phyloP scores from a whole-genome alignment of 108 stramenopile genomes.

The Aureococcus anophagefferens region DNA sequence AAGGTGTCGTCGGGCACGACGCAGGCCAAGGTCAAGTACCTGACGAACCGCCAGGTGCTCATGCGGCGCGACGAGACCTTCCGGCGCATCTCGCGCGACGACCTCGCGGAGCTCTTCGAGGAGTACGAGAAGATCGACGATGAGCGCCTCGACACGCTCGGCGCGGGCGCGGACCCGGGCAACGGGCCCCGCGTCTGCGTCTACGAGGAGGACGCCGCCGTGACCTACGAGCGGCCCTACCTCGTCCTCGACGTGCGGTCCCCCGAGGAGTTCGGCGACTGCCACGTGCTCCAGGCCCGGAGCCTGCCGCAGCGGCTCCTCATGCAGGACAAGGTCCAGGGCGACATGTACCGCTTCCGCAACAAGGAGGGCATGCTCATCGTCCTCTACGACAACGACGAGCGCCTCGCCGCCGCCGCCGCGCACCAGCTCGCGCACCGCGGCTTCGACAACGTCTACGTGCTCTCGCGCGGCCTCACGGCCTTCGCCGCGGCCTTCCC shows the following conservation, averaged over 20 bases:
- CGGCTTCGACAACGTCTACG: slow-evolving; percentile 34
- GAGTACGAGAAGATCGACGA: slow-evolving; percentile 1
- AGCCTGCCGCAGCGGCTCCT: slow-evolving; percentile 7
- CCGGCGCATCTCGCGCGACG: background rate
- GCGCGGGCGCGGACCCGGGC: background rate
- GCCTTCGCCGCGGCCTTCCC: slow-evolving; percentile 18
- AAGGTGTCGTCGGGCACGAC: background rate
- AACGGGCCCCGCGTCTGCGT: background rate
- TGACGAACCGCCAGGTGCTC: background rate
- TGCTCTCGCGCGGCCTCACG: slow-evolving; percentile 22
- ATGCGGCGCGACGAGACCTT: background rate
- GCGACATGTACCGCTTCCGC: slow-evolving; percentile 30
- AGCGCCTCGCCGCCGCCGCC: slow-evolving; percentile 10
- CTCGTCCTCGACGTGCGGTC: background rate
- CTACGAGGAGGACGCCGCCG: background rate
- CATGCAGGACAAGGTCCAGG: slow-evolving; percentile 24
- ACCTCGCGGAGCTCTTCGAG: slow-evolving; percentile 1
- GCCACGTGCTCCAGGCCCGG: slow-evolving; percentile 1
- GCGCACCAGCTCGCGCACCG: slow-evolving; percentile 20
- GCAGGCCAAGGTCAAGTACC: background rate
- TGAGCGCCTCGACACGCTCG: background rate
- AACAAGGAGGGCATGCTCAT: slow-evolving; percentile 29
- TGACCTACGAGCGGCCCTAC: background rate
- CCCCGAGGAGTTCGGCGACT: background rate
- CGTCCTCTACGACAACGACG: slow-evolving; percentile 31